Conservation (phyloP, 257 asterid genomes). For the Penstemon eatonii region DNA sequence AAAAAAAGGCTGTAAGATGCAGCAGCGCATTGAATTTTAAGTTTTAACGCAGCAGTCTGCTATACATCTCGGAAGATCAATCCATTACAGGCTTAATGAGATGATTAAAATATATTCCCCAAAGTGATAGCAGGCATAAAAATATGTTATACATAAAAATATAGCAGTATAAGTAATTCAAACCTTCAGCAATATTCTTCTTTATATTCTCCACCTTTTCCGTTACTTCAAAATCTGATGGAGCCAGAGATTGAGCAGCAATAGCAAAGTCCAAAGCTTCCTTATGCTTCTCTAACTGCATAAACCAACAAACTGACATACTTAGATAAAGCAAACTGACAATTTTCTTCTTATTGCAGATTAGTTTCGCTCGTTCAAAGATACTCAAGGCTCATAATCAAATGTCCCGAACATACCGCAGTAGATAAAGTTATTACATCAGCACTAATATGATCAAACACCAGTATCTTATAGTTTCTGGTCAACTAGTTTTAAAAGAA, state of each 20-base stretch:
- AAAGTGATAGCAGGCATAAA: neutral
- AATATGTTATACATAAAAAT: slow-evolving; percentile 21
- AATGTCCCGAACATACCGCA: neutral
- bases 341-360: slow-evolving; percentile 21
- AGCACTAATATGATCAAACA: slow-evolving; percentile 1
- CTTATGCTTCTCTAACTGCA: slow-evolving; percentile 76
- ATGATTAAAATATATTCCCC: neutral
- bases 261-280: slow-evolving; percentile 83
- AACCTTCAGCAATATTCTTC: slow-evolving; percentile 71
- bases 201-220: slow-evolving; percentile 67
- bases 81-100: neutral
- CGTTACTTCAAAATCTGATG: slow-evolving; percentile 60
- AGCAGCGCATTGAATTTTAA: neutral
- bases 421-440: neutral
- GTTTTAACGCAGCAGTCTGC: slow-evolving; percentile 6
- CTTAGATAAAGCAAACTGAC: slow-evolving; percentile 15
- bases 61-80: neutral
- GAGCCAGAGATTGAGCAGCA: slow-evolving; percentile 68
- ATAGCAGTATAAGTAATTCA: slow-evolving; percentile 28
- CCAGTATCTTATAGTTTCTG: slow-evolving; percentile 15
- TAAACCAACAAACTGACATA: slow-evolving; percentile 24
- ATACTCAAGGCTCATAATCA: slow-evolving; percentile 4
- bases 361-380: neutral
- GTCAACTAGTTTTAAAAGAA: slow-evolving; percentile 8
- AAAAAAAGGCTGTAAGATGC: neutral